Evolutionary conservation across 257 asterid genomes (phyloP).

Genomic region (Striga asiatica): DNA sequence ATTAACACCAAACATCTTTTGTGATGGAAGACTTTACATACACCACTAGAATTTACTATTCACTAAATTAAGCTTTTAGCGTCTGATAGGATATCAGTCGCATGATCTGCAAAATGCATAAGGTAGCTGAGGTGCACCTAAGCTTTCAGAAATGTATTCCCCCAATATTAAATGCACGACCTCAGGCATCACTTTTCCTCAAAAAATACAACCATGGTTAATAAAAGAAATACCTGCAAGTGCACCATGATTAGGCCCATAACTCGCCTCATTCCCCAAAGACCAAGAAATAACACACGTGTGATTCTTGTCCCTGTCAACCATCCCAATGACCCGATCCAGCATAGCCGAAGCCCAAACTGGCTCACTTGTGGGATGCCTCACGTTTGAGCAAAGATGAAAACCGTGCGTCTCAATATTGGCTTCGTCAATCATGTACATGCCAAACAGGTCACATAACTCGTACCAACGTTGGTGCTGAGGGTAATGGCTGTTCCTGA

Average conservation of each 20-base stretch:
- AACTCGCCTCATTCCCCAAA: slow-evolving; percentile 85
- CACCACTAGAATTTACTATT: background rate
- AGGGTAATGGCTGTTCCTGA: slow-evolving; percentile 95
- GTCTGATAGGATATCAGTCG: background rate
- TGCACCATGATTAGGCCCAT: slow-evolving; percentile 93
- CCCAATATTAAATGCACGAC: background rate
- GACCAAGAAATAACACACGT: slow-evolving; percentile 92
- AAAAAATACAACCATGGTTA: background rate
- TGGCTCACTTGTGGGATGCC: slow-evolving; percentile 76
- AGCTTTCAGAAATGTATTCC: background rate
- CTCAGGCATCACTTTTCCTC: too few relatives aligned
- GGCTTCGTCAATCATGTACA: slow-evolving; percentile 99
- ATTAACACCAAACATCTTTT: background rate
- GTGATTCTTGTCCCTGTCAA: slow-evolving; percentile 96
- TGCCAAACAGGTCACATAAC: slow-evolving; percentile 93
- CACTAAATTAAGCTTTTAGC: background rate
- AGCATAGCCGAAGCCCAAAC: slow-evolving; percentile 83
- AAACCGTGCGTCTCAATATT: slow-evolving; percentile 97
- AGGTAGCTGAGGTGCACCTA: background rate
- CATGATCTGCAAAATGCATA: background rate
- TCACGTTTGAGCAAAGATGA: slow-evolving; percentile 48
- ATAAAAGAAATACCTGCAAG: slow-evolving; percentile 54
- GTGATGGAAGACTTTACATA: background rate
- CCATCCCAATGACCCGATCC: slow-evolving; percentile 95
- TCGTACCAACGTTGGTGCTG: slow-evolving; percentile 96